Base-by-base conservation (phyloP, 768 basidiomycete genomes). In the Agrocybe chaxingu region DNA sequence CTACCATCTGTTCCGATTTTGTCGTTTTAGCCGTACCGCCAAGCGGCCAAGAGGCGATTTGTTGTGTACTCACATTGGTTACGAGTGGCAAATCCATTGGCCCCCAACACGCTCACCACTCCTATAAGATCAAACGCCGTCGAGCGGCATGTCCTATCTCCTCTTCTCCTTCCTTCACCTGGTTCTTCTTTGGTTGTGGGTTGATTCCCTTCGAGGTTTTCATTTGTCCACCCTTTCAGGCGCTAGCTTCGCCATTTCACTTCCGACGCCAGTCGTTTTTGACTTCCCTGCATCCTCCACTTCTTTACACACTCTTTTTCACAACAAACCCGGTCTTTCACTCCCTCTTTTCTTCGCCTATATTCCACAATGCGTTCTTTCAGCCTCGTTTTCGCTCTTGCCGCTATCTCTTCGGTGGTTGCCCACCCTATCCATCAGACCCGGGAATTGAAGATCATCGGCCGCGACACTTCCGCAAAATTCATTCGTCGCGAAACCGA, bases 341-440 rank as follows among this genome's bases (percentile, higher is more conserved):
- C 8, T 41, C 30, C 12, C 51, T 9, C 19, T 33, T 24, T 30
- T 13, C 13, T 38, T 9, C 31, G 8, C 18, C 33, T 31, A n/a
- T 13, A 38, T 45, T 42, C 43, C 30, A 50, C 16, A 16, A 57
- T 57, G 55, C 52, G 41, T 41, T 29, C 45, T 40, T 53, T 32
- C 34, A 43, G 32, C 45, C 41, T 42, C 32, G 19, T 53, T 9
- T 47, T 57, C 38, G 44, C 48, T 13, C 34, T 53, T 3, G 36
- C 44, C 32, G 42, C 49, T 0, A 9, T 53, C 31, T 24, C 37
- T 38, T 47, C 51, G 16, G 49, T 50, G 3, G 7, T 50, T 8
- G 55, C 55, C n/a, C 55, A 57, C 48, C 55, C 55, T 12, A 36
- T 50, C 16, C 52, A 48, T 32, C 55, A 53, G 42, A 39, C n/a